Conservation (phyloP, 208 protist genomes). For the Leishmania turanica region DNA sequence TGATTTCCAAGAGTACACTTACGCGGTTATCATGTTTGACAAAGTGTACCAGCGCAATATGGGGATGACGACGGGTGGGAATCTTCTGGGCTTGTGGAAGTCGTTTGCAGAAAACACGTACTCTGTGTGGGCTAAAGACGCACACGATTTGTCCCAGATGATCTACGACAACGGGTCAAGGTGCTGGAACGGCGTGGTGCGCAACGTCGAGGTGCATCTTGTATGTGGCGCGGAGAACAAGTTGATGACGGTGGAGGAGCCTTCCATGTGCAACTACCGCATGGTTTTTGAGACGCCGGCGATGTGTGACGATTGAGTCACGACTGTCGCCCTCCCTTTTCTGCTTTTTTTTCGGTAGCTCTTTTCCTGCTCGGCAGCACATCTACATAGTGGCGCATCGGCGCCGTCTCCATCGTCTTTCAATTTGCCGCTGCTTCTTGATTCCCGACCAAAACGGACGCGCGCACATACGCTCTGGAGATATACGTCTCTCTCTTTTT, state of each 20-base stretch:
- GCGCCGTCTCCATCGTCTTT: not conserved
- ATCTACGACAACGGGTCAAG: constrained; percentile 45
- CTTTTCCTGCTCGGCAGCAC: not conserved
- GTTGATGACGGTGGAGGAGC: constrained; percentile 58
- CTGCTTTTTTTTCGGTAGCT: not conserved
- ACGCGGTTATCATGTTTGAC: constrained; percentile 59
- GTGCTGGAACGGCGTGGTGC: constrained; percentile 59
- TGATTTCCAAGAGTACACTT: constrained; percentile 56
- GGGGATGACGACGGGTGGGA: constrained; percentile 10
- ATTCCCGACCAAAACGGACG: not conserved
- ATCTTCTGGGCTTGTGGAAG: constrained; percentile 55
- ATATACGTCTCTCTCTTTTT: not conserved
- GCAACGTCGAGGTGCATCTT: constrained; percentile 58
- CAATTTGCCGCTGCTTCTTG: not conserved
- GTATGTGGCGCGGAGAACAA: constrained; percentile 71
- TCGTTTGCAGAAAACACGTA: constrained; percentile 75
- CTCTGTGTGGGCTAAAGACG: constrained; percentile 58
- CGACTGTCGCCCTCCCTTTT: not conserved
- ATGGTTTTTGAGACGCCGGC: constrained; percentile 82
- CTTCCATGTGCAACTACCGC: constrained; percentile 72
- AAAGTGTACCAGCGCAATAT: constrained; percentile 45
- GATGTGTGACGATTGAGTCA: constrained; percentile 50
- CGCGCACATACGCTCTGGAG: not conserved
- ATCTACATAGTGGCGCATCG: not conserved
- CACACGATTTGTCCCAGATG: constrained; percentile 63